Conservation (phyloP, 1,139 yeast genomes). For the Candida mesenterica region DNA sequence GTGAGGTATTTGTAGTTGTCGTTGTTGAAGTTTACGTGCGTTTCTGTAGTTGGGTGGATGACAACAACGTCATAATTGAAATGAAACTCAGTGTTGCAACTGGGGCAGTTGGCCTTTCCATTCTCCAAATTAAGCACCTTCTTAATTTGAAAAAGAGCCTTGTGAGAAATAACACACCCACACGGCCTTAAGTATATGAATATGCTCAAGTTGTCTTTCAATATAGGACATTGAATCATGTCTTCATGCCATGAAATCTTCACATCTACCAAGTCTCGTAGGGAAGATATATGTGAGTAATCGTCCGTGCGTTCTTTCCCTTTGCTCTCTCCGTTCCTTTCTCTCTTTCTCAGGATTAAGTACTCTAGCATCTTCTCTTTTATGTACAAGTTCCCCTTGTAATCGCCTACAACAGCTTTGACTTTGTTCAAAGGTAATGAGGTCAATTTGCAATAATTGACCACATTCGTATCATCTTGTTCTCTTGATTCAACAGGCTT, state of each 20-base stretch:
- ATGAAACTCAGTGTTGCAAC: constrained; percentile 26
- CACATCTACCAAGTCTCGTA: constrained; percentile 32
- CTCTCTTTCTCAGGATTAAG: constrained; percentile 36
- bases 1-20: constrained; percentile 33
- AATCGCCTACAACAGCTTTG: constrained; percentile 65
- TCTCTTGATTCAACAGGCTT: constrained; percentile 6
- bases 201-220: constrained; percentile 6
- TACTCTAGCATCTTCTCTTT: constrained; percentile 66
- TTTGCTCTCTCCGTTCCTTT: constrained; percentile 2
- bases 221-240: constrained; percentile 41
- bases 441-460: constrained; percentile 8
- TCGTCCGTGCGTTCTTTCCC: constrained; percentile 22
- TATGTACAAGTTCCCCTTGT: constrained; percentile 63
- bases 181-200: constrained; percentile 37
- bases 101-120: constrained; percentile 28
- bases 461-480: constrained; percentile 6
- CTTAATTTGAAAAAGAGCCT: constrained; percentile 10
- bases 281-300: constrained; percentile 42
- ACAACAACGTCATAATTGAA: constrained; percentile 32
- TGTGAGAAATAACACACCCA: constrained; percentile 39
- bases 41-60: constrained; percentile 22
- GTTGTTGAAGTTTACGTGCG: constrained; percentile 31
- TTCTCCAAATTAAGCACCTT: not conserved
- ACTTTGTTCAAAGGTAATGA: constrained; percentile 9
- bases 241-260: constrained; percentile 22